phyloP scores from a whole-genome alignment of 2,329 filamentous ascomycete species.

The Purpureocillium takamizusanense region DNA sequence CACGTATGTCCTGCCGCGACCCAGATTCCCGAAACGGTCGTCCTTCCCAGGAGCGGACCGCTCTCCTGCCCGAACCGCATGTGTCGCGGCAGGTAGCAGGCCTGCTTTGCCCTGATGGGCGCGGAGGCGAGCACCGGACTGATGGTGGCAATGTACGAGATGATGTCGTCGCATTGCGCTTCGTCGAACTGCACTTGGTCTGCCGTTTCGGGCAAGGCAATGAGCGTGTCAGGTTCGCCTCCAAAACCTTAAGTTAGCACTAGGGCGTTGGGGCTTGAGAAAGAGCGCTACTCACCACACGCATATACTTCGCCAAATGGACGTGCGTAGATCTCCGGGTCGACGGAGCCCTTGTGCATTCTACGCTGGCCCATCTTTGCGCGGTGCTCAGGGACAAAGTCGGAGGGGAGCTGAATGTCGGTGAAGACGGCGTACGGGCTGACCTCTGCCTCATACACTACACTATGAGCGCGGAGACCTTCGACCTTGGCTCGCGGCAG shows the following conservation, averaged over 20 bases:
- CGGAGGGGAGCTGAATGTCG: constrained; percentile 63
- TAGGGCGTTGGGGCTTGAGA: neutral
- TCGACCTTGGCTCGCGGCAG: constrained; percentile 50
- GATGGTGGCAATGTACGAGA: constrained; percentile 65
- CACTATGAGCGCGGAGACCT: constrained; percentile 54
- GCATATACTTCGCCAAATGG: constrained; percentile 87
- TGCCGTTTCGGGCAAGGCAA: constrained; percentile 67
- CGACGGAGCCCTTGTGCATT: constrained; percentile 53
- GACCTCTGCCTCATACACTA: constrained; percentile 56
- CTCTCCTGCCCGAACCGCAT: constrained; percentile 48
- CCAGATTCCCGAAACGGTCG: constrained; percentile 63
- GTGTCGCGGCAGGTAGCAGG: constrained; percentile 86
- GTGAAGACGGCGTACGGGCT: constrained; percentile 78
- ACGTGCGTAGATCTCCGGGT: constrained; percentile 89
- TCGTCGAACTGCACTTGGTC: constrained; percentile 70
- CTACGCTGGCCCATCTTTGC: constrained; percentile 38
- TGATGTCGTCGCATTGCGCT: constrained; percentile 72
- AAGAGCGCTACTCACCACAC: constrained; percentile 50
- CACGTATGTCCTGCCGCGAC: constrained; percentile 89
- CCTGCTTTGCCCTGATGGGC: constrained; percentile 66
- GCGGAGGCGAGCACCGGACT: constrained; percentile 58
- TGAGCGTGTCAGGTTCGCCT: constrained; percentile 67
- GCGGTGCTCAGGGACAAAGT: constrained; percentile 48
- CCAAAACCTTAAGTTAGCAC: constrained; percentile 2
- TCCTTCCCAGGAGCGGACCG: constrained; percentile 69